These are phyloP conservation scores for Cercospora sp. DNA, from an alignment of 2,329 filamentous ascomycete species.

Conservation along the genomic window DNA sequence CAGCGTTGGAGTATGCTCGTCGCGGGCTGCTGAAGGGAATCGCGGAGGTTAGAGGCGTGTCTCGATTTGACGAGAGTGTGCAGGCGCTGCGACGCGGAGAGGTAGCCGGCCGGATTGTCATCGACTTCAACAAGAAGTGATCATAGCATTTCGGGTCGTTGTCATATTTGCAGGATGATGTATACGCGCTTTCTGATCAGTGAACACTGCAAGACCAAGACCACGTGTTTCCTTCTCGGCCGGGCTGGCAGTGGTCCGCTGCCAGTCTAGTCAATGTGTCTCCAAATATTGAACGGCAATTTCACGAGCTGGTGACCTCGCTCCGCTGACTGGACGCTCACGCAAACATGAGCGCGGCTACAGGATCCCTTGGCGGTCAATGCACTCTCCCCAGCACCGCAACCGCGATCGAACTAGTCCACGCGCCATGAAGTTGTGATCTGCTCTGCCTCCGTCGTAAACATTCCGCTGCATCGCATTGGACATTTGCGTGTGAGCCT, in stretches of 20 bases:
- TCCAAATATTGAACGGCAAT: background rate
- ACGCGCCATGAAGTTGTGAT: slow-evolving; percentile 5
- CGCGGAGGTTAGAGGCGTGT: slow-evolving; percentile 50
- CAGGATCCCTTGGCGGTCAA: background rate
- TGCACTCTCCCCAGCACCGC: background rate
- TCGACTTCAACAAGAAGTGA: slow-evolving; percentile 53
- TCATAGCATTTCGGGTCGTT: background rate
- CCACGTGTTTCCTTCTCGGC: background rate
- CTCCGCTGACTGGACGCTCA: background rate
- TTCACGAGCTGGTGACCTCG: background rate
- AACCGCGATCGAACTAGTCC: slow-evolving; percentile 3
- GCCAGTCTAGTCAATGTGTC: background rate
- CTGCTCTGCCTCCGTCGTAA: background rate
- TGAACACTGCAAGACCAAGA: background rate
- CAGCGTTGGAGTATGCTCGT: slow-evolving; percentile 51
- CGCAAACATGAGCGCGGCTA: background rate
- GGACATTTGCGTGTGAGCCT: background rate
- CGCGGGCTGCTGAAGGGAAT: slow-evolving; percentile 54
- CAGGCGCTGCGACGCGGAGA: slow-evolving; percentile 52
- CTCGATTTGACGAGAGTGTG: slow-evolving; percentile 51
- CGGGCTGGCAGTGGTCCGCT: background rate
- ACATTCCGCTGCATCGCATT: slow-evolving; percentile 1
- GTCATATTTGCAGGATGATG: background rate
- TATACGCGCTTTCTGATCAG: background rate
- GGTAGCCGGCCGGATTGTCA: slow-evolving; percentile 54